Evolutionary conservation across 805 yeast genomes (phyloP), one percentile per base, ranked within the genome.

Genomic region (Hagleromyces aurorensis): DNA sequence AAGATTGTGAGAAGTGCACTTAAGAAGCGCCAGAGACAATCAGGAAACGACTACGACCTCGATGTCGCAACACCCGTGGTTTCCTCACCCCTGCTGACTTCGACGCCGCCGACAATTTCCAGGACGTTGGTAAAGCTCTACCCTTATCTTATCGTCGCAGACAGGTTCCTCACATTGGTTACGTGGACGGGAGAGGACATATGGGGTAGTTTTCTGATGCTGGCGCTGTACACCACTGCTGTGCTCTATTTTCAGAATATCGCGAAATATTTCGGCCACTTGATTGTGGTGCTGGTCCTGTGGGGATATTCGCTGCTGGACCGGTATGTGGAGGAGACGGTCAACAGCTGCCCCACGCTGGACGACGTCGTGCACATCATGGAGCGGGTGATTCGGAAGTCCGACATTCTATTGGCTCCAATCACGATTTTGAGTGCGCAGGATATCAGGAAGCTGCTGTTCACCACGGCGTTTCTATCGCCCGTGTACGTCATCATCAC

Each of bases 141-240:
- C 52, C 97, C 97, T 2, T 84, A 84, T 50, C 63, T 89, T 23
- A 66, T 82, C 21, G 70, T 81, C 1, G 72, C 77, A 7, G 85
- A 87, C 53, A 74, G 76, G 41, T 39, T 72, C 2, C 63, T 86
- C 32, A 76, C 83, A 23, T 65, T 86, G 21, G 55, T 83, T 20
- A 87, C 97, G 0, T 89, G 98, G 98, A 82, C 96, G 3, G 76
- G 77, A 38, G 87, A 81, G 20, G 91, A 84, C 52, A 65, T 70
- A 19, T 85, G 89, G 84, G 59, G 78, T 33, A 75, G 85, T 45
- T 61, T 81, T 12, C 65, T 85, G 16, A 45, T 79, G 25, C 40
- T 50, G 9, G 16, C 45, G 17, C 44, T 63, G 8, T 77, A 71
- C 52, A 61, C 74, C 1, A 58, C 79, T 4, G 49, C 69, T 4